Percentiles rank a stretch among this genome's conserved stretches.
These are phyloP conservation scores for Ustilago tritici DNA, from an alignment of 1,284 basidiomycete genomes.

Conservation along the genomic window DNA sequence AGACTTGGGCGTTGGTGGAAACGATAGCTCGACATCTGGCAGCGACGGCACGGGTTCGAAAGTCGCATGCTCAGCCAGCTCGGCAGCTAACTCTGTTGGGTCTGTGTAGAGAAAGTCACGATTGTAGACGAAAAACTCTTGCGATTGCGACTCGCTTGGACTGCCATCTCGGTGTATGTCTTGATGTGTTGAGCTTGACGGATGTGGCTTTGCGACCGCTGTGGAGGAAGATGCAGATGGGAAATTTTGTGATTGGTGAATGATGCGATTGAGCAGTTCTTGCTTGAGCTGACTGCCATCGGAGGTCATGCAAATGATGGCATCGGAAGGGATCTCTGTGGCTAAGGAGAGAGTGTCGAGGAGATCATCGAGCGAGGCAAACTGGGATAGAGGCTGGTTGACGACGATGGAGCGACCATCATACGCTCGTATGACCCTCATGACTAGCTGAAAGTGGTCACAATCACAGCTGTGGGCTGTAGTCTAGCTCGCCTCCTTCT, in stretches of 20 bases:
- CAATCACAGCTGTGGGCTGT: not conserved
- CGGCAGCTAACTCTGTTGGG: conserved; percentile 52
- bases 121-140: conserved; percentile 67
- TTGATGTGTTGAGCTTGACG: conserved; percentile 18
- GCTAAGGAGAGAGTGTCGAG: conserved; percentile 66
- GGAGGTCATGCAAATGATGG: conserved; percentile 67
- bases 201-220: conserved; percentile 6
- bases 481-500: not conserved
- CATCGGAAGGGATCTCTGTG: conserved; percentile 63
- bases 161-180: conserved; percentile 1
- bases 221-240: conserved; percentile 23
- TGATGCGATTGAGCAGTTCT: conserved; percentile 53
- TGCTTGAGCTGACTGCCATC: conserved; percentile 64
- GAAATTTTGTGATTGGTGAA: conserved; percentile 22
- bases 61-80: conserved; percentile 50
- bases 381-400: conserved; percentile 60
- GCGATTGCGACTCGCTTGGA: conserved; percentile 10
- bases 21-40: conserved; percentile 43
- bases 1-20: conserved; percentile 57
- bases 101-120: conserved; percentile 66
- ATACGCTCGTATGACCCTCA: conserved; percentile 63
- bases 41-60: conserved; percentile 31
- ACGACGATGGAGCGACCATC: conserved; percentile 63
- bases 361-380: conserved; percentile 62
- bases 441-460: conserved; percentile 14